These are phyloP conservation scores for Phytopythium aichiense DNA, from an alignment of 352 stramenopile genomes.

Conservation along the genomic window DNA sequence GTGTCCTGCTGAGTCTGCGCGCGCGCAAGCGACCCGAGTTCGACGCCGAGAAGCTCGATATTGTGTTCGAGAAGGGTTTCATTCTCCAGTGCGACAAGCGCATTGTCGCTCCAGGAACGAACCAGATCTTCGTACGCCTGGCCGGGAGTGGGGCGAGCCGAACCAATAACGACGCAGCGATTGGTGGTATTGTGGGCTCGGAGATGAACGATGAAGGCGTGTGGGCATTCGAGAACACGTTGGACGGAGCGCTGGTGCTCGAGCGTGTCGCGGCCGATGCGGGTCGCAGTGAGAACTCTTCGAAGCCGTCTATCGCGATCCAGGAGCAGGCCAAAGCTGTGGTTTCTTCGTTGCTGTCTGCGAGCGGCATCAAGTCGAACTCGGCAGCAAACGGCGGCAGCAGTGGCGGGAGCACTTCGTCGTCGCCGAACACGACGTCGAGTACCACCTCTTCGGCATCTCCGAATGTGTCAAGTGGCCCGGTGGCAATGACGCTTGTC, in stretches of 20 bases:
- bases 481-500: constrained; percentile 11
- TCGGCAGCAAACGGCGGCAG: constrained; percentile 1
- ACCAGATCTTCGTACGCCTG: constrained; percentile 64
- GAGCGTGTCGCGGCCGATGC: constrained; percentile 52
- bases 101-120: constrained; percentile 50
- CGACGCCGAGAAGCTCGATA: constrained; percentile 44
- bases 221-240: constrained; percentile 68
- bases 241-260: constrained; percentile 49
- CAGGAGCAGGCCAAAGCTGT: constrained; percentile 73
- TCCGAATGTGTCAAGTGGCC: background rate
- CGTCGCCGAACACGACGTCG: constrained; percentile 10
- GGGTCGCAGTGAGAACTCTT: constrained; percentile 17
- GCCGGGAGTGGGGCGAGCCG: constrained; percentile 10
- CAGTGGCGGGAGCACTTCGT: constrained; percentile 12
- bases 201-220: constrained; percentile 32
- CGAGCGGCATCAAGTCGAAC: constrained; percentile 30
- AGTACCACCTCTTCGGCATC: constrained; percentile 10
- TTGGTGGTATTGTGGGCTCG: constrained; percentile 4
- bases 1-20: constrained; percentile 45
- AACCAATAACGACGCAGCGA: constrained; percentile 5
- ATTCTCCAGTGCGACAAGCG: constrained; percentile 51
- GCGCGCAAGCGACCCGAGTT: constrained; percentile 43
- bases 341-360: constrained; percentile 55
- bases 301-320: constrained; percentile 23
- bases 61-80: constrained; percentile 46